Base-by-base conservation (phyloP, 176 grass and related monocot genomes). In the Hordeum marinum region DNA sequence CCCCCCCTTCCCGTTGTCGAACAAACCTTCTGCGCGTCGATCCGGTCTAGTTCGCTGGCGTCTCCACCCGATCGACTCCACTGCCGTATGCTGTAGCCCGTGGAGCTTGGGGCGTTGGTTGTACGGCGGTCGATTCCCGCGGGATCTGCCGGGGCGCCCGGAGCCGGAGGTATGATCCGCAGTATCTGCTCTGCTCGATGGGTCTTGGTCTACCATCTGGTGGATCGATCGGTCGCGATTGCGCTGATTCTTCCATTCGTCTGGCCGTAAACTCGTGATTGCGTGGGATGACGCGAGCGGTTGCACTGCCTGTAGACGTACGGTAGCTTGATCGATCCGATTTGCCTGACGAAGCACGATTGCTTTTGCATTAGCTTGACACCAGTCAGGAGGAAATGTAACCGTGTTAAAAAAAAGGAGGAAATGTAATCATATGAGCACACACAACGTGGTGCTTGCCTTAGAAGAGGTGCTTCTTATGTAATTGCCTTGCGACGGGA, bases 131-230 rank as follows among this genome's bases (percentile, higher is more conserved):
- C 43, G 79, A 25, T 68, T 54, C 41, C 63, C 31, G 63, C 21
- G 63, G 63, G 79, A 81, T 81, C 79, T 52, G 78, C 78, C 18
- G 41, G 25, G 61, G 21, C 55, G 50, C 50, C 50, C 50, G 50
- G 50, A 54, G 50, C 50, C 79, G 43, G 43, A 68, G 79, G 79
- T 81, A 81, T 36, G 27, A 35, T 36, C 63, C 20, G 63, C 6
- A 20, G 20, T 24, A 29, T 48, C 63, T 8, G 11, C 42, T 32
- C 27, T 50, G 11, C 3, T 63, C 20, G 20, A 11, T 52, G 2
- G 20, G 31, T 6, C 7, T 68, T 54, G 27, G 11, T 17, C 7
- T 23, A 12, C 7, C 3, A 52, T 23, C 61, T 37, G 68, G 34
- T 40, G 39, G 36, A 12, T 60, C 55, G 80, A 42, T 40, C 68